Evolutionary conservation across 129 eudicot genomes (phyloP).

Genomic region (Centrapalus pauciflorus): DNA sequence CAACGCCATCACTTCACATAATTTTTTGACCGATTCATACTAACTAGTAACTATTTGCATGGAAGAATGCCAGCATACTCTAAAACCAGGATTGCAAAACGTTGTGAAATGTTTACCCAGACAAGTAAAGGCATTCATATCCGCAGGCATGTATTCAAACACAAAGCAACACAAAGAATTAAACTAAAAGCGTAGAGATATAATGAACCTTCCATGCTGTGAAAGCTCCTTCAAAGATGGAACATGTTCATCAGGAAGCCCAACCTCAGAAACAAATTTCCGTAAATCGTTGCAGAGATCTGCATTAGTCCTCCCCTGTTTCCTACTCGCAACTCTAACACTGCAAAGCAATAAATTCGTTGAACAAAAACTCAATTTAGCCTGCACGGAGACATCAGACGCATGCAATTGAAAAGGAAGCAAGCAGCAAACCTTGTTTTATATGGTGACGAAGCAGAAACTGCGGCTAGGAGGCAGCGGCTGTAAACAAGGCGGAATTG

Average conservation of each 20-base stretch:
- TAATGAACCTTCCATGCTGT: conserved; percentile 67
- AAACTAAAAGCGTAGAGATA: conserved; percentile 7
- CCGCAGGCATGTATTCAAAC: background rate
- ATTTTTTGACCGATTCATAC: background rate
- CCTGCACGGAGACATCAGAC: background rate
- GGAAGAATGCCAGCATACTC: background rate
- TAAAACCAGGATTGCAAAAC: background rate
- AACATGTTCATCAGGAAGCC: conserved; percentile 69
- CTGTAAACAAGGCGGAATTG: conserved; percentile 15
- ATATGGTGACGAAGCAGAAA: conserved; percentile 16
- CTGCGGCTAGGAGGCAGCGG: conserved; percentile 4
- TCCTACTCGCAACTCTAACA: conserved; percentile 35
- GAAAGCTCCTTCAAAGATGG: conserved; percentile 85
- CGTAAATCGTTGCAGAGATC: conserved; percentile 67
- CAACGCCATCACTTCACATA: too few species aligned
- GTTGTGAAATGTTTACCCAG: background rate
- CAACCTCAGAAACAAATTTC: conserved; percentile 48
- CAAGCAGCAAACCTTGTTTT: conserved; percentile 22
- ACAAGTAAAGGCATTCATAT: background rate
- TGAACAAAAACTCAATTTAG: background rate
- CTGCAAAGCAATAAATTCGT: conserved; percentile 2
- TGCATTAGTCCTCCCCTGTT: conserved; percentile 55
- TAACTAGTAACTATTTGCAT: background rate
- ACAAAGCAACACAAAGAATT: background rate
- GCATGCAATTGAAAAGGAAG: conserved; percentile 13